Base-by-base conservation (phyloP, 192 early-diverging fungal genomes). In the Coemansia sp. region DNA sequence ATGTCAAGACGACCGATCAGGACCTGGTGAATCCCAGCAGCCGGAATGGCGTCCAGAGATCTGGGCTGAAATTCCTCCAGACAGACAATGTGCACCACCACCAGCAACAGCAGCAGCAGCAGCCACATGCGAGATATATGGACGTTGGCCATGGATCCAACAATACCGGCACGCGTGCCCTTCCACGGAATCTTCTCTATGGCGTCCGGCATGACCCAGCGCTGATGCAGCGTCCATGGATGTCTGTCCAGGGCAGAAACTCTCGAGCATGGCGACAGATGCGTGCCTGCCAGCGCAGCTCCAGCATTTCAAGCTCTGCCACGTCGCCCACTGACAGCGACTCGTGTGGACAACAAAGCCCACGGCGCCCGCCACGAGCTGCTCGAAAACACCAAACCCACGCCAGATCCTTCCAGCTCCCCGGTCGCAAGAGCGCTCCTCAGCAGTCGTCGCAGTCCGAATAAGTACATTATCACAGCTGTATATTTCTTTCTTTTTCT, bases 191-290 rank as follows among this genome's bases (percentile, higher is more conserved):
- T 16, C 57, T 59, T 9, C 12, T 40, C 13, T 41, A 59, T 59
- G 57, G 39, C 15, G 57, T 59, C 6, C 57, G 40, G 57, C 57
- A 39, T 41, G 57, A 59, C 39, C 57, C 57, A 15, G 37, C 36
- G 36, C 37, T 59, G 57, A 59, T 59, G 63, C 72, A 61, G 65
- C 66, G 61, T 39, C 73, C 79, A 11, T 82, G 79, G 79, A 39
- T 82, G 18, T 62, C 54, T 13, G 42, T 54, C 5, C 67, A 56
- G n/a, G 65, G 68, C 61, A 69, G 64, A 13, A 73, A 73, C 63
- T 71, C 78, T 12, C 49, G 78, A 3, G 78, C 73, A 16, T 81
- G 78, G 78, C 73, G 78, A 6, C 69, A 76, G 45, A 72, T 73
- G 73, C 68, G 65, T 19, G 68, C 72, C 18, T 61, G 45, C 13